phyloP scores from a whole-genome alignment of 78 protist genomes.

The Isochrysis galbana region DNA sequence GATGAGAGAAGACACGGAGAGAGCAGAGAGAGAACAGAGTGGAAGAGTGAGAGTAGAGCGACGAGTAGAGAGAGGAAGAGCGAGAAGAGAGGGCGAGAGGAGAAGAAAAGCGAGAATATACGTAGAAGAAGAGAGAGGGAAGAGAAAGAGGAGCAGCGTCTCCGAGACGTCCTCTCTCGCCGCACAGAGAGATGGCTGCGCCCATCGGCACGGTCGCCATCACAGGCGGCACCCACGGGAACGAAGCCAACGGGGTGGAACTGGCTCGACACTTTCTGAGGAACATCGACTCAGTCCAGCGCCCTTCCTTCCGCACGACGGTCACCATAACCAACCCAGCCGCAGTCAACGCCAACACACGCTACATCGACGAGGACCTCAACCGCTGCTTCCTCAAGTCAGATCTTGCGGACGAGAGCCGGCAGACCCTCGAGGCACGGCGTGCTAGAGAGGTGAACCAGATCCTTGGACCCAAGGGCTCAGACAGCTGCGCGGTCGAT shows the following conservation, averaged over 20 bases:
- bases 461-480: not conserved
- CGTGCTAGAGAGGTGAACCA: not conserved
- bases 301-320: not conserved
- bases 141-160: too few species aligned
- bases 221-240: constrained; percentile 44
- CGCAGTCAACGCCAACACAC: not conserved
- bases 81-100: too few species aligned
- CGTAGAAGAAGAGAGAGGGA: too few species aligned
- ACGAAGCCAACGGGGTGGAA: not conserved
- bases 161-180: too few species aligned
- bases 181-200: too few species aligned
- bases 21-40: too few species aligned
- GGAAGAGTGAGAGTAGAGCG: too few species aligned
- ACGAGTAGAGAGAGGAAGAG: too few species aligned
- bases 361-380: constrained; percentile 36
- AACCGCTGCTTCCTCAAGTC: constrained; percentile 20
- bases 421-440: not conserved
- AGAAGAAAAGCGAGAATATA: too few species aligned
- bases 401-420: not conserved
- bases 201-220: too few species aligned
- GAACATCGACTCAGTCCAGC: too few species aligned
- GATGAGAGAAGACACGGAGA: too few species aligned
- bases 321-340: not conserved
- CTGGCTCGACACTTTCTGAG: not conserved
- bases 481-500: not conserved